phyloP scores from a whole-genome alignment of 208 protist species.

The Wallacemonas sp. region DNA sequence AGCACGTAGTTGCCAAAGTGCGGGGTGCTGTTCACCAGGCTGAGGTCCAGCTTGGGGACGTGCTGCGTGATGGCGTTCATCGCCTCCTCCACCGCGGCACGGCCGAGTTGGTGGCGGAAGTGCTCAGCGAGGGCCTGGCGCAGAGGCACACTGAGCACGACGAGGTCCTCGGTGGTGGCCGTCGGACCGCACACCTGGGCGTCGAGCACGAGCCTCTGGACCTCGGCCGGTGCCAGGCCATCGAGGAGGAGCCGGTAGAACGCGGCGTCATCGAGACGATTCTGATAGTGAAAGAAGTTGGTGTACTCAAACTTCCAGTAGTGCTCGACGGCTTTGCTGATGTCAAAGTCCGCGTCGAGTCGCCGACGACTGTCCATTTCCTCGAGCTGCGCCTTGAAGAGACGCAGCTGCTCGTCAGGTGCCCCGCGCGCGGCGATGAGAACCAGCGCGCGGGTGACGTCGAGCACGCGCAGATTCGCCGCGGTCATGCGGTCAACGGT shows the following conservation, averaged over 20 bases:
- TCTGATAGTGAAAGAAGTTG: conserved; percentile 78
- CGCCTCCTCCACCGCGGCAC: conserved; percentile 41
- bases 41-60: conserved; percentile 80
- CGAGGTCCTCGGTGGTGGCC: conserved; percentile 45
- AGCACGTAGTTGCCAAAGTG: conserved; percentile 78
- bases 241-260: conserved; percentile 72
- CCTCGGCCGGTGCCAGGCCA: conserved; percentile 33
- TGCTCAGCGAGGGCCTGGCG: conserved; percentile 38
- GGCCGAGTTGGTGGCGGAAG: conserved; percentile 41
- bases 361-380: conserved; percentile 42
- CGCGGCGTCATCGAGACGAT: conserved; percentile 44
- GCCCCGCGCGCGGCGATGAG: conserved; percentile 59
- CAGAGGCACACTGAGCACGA: conserved; percentile 64
- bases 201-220: conserved; percentile 64
- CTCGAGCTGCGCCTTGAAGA: conserved; percentile 67
- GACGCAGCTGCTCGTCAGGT: conserved; percentile 34
- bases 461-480: conserved; percentile 64
- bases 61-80: conserved; percentile 64
- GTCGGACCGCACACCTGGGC: conserved; percentile 16
- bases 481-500: conserved; percentile 69
- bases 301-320: conserved; percentile 89
- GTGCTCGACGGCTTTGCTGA: conserved; percentile 58
- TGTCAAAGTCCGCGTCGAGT: conserved; percentile 62
- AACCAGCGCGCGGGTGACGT: conserved; percentile 69
- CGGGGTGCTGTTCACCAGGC: conserved; percentile 57